Base-by-base conservation (phyloP, 192 early-diverging fungal species). In the Coemansia sp. region DNA sequence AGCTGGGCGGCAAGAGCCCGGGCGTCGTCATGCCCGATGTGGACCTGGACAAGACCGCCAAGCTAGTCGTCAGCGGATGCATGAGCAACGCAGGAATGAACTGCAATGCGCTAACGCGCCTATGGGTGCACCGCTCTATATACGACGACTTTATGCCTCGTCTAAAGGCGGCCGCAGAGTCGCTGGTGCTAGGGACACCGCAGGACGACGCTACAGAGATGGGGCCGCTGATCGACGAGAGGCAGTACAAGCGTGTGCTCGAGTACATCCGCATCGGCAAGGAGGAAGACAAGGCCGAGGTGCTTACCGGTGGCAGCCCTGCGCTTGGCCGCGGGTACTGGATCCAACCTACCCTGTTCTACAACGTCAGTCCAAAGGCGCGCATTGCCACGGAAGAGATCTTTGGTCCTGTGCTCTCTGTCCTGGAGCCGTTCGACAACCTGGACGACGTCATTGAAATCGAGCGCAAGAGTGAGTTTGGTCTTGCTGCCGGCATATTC, bases 71-170 rank as follows among this genome's bases (percentile, higher is more conserved):
- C 5, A 66, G 71, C 57, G 85, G 85, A 4, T 81, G 82, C 48
- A 85, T 87, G 68, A 73, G 73, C 45, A 94, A 94, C 64, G 75
- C 87, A 4, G 90, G 91, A 0, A 91, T 93, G 77, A 89, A 87
- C 65, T 94, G 93, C 74, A 92, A 91, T 69, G 90, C 86, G 4
- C 71, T 89, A 41, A 88, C 91, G 46, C 76, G 92, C 0, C 80
- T 94, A 11, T 88, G 88, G 63, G 89, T 91, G 30, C 91, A 92
- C 49, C 85, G 85, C 66, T 72, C 77, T 18, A 71, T 92, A 5
- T 86, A 90, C 65, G 86, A 89, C 39, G 68, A 68, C n/a, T 89
- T 94, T 16, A 34, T 94, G 59, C 76, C 78, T 1, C 69, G 77
- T 55, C 77, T 88, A 48, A 73, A 83, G 48, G 76, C 79, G 0